phyloP scores from a whole-genome alignment of 2,329 filamentous ascomycete species.

The Xylaria sp. region DNA sequence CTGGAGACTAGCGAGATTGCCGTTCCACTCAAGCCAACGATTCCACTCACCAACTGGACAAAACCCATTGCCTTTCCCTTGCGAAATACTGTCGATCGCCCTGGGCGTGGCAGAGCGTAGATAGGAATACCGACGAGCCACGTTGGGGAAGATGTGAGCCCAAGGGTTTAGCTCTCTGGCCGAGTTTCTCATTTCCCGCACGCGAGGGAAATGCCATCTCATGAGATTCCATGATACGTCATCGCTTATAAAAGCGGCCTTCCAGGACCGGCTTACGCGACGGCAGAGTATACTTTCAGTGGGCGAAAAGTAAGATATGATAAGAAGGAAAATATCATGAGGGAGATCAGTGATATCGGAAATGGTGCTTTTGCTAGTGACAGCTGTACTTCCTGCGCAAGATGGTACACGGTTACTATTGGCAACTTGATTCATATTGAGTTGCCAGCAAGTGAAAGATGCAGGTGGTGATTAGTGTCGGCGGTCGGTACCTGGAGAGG shows the following conservation, averaged over 20 bases:
- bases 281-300: slow-evolving; percentile 58
- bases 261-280: slow-evolving; percentile 56
- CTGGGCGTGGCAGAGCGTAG: slow-evolving; percentile 55
- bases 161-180: slow-evolving; percentile 41
- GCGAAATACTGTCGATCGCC: slow-evolving; percentile 51
- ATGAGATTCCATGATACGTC: slow-evolving; percentile 55
- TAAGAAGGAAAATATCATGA: slow-evolving; percentile 63
- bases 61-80: slow-evolving; percentile 30
- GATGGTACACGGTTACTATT: neutral
- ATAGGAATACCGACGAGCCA: slow-evolving; percentile 61
- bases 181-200: slow-evolving; percentile 54
- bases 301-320: slow-evolving; percentile 56
- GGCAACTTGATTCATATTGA: slow-evolving; percentile 4
- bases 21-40: slow-evolving; percentile 49
- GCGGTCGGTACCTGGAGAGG: neutral
- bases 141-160: slow-evolving; percentile 52
- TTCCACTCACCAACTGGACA: slow-evolving; percentile 52
- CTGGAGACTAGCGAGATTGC: slow-evolving; percentile 50
- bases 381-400: neutral
- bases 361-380: neutral
- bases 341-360: slow-evolving; percentile 54
- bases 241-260: slow-evolving; percentile 55
- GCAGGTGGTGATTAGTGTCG: neutral
- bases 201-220: slow-evolving; percentile 57
- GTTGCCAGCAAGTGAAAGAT: neutral